Evolutionary conservation across 1,284 basidiomycete species (phyloP), one percentile per base, ranked within the genome.

Genomic region (Anthracocystis walkeri): DNA sequence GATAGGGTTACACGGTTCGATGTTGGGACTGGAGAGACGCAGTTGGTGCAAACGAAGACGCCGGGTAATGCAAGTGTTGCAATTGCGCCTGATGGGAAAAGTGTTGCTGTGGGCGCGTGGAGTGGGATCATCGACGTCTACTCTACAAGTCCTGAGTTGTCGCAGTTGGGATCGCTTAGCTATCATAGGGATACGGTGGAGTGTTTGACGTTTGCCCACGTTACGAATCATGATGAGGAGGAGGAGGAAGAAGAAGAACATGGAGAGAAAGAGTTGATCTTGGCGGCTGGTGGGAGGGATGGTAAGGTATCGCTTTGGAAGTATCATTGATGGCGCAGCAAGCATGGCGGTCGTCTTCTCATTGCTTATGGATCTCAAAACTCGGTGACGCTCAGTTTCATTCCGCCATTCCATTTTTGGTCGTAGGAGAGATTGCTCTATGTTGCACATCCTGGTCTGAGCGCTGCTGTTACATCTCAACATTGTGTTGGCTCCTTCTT

Each of bases 261-360:
- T 6, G 14, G 33, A 25, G 38, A 53, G 4, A 52, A 49, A 31
- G 33, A 63, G 38, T 33, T 53, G 11, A n/a, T 65, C 12, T 52
- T 77, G 16, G 70, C 70, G 4, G 69, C 66, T 3, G 70, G 70
- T 8, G 65, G 70, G n/a, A 48, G 64, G 29, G 70, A 77, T 38
- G 75, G 75, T 53, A 77, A 77, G 45, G 35, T 73, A 44, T 69
- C 65, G 12, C 55, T 77, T 16, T 77, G 75, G 75, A 64, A 58
- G 20, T 61, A 66, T 11, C 56, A 59, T 18, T 73, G 64, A 38
- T 14, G 10, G 35, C 35, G 35, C 35, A 38, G 3, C 11, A 38
- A n/a, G n/a, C n/a, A n/a, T n/a, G n/a, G n/a, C n/a, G n/a, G n/a
- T n/a, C n/a, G n/a, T n/a, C n/a, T n/a, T n/a, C n/a, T n/a, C n/a